These are phyloP conservation scores for Purshia tridentata DNA, from an alignment of 306 rosid genomes.

Conservation along the genomic window DNA sequence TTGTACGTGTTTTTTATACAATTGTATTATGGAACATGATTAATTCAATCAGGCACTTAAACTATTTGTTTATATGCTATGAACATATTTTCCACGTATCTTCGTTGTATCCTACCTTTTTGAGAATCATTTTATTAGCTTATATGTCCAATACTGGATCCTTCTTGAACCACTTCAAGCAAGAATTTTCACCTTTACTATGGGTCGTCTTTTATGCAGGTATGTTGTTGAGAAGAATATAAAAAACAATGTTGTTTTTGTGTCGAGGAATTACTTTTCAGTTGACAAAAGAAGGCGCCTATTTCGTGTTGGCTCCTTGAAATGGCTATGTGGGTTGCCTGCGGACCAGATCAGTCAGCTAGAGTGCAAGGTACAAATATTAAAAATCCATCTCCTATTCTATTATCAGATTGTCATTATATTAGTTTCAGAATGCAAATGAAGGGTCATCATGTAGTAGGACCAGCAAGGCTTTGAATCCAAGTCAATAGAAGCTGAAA, in stretches of 20 bases:
- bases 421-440: constrained; percentile 2
- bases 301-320: constrained; percentile 80
- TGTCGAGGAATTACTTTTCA: constrained; percentile 90
- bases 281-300: constrained; percentile 81
- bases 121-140: neutral
- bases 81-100: neutral
- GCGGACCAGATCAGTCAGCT: constrained; percentile 56
- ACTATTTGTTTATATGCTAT: no score
- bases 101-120: neutral
- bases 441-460: neutral
- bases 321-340: constrained; percentile 69
- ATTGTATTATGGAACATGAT: no score
- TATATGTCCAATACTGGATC: neutral
- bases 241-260: constrained; percentile 80
- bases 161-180: neutral
- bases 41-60: no score
- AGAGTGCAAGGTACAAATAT: constrained; percentile 68
- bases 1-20: no score
- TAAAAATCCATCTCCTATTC: constrained; percentile 11
- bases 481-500: neutral
- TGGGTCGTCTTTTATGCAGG: constrained; percentile 47
- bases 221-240: constrained; percentile 91
- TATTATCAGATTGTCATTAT: neutral
- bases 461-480: neutral
- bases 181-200: neutral